A percentile compares a stretch with the other conserved stretches of the same genome.
These are phyloP conservation scores for Nannizziopsis arthrosporioides DNA, from an alignment of 2,329 filamentous ascomycete species.

Conservation along the genomic window DNA sequence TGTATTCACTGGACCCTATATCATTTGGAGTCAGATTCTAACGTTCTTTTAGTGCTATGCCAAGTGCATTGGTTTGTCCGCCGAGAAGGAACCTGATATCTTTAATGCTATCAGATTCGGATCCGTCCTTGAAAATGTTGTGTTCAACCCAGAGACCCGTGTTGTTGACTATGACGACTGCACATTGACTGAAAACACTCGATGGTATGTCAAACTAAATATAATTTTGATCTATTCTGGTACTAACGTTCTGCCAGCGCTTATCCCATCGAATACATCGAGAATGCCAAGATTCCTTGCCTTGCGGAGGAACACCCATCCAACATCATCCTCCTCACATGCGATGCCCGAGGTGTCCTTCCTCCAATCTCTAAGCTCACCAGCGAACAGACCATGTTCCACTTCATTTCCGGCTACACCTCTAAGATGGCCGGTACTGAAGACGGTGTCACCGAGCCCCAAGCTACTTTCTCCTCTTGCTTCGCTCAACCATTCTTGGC, in stretches of 20 bases:
- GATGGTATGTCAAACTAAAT: slow-evolving; percentile 43
- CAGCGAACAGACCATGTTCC: slow-evolving; percentile 96
- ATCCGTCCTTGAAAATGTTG: slow-evolving; percentile 95
- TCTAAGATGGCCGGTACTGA: slow-evolving; percentile 99
- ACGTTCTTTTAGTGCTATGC: slow-evolving; percentile 60
- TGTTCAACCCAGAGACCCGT: slow-evolving; percentile 84
- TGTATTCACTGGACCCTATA: slow-evolving; percentile 14
- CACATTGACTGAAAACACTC: slow-evolving; percentile 95
- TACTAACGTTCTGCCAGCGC: slow-evolving; percentile 40
- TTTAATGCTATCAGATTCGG: slow-evolving; percentile 92
- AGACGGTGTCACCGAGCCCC: slow-evolving; percentile 89
- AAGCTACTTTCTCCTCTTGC: slow-evolving; percentile 98
- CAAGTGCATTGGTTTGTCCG: slow-evolving; percentile 94
- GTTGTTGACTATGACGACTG: slow-evolving; percentile 90
- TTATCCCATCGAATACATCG: slow-evolving; percentile 98
- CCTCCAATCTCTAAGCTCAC: slow-evolving; percentile 96
- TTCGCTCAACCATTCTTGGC: slow-evolving; percentile 99
- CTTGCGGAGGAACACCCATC: slow-evolving; percentile 73
- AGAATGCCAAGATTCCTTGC: slow-evolving; percentile 98
- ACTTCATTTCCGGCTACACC: slow-evolving; percentile 99
- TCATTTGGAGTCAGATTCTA: slow-evolving; percentile 6
- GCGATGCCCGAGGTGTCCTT: slow-evolving; percentile 92
- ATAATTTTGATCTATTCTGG: slow-evolving; percentile 12
- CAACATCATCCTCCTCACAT: slow-evolving; percentile 98
- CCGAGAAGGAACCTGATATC: slow-evolving; percentile 98